phyloP scores from a whole-genome alignment of 2,329 filamentous ascomycete genomes.

The Aspergillus hiratsukae region DNA sequence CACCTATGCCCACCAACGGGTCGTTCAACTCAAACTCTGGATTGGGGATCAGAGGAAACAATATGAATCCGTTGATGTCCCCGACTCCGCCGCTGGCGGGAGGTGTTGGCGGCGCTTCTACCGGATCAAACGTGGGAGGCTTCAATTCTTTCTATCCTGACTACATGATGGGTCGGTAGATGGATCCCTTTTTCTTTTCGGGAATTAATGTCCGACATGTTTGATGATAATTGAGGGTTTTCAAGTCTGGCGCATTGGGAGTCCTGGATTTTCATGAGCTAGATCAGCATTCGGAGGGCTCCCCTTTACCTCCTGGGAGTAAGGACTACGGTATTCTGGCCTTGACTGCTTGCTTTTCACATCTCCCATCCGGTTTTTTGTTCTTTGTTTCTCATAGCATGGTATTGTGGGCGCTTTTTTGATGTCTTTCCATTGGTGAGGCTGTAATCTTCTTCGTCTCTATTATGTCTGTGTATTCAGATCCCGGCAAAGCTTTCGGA shows the following conservation, averaged over 20 bases:
- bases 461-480: constrained; percentile 5
- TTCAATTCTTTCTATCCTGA: constrained; percentile 41
- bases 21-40: constrained; percentile 35
- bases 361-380: constrained; percentile 17
- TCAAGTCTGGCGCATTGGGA: constrained; percentile 37
- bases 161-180: constrained; percentile 47
- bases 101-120: constrained; percentile 23
- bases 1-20: constrained; percentile 25
- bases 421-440: constrained; percentile 26
- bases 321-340: constrained; percentile 30
- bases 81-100: constrained; percentile 26
- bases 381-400: constrained; percentile 25
- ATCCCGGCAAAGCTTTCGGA: constrained; percentile 13
- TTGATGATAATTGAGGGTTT: constrained; percentile 35
- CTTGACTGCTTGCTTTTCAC: constrained; percentile 26
- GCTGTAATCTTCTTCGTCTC: constrained; percentile 29
- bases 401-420: constrained; percentile 30
- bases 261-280: constrained; percentile 35
- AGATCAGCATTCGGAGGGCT: constrained; percentile 40
- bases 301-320: constrained; percentile 31
- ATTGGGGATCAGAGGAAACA: constrained; percentile 35
- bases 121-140: constrained; percentile 29
- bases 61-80: constrained; percentile 29
- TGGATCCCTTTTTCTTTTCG: constrained; percentile 19
- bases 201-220: constrained; percentile 41